Evolutionary conservation across 139 green algal genomes (phyloP), one percentile per base, ranked within the genome.

Genomic region (Picochlorum sp.): DNA sequence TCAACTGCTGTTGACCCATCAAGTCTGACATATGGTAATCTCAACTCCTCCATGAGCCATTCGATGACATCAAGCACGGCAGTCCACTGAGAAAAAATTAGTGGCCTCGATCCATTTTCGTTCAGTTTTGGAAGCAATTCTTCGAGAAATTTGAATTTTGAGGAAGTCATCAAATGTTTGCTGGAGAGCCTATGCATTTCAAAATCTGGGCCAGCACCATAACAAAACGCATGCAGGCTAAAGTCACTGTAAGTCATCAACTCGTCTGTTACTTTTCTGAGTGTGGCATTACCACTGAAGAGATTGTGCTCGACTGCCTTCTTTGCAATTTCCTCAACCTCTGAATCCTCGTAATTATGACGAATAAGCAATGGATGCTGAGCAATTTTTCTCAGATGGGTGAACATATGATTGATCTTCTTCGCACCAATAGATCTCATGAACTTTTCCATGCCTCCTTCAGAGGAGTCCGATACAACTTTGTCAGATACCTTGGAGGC

Each of bases 51-150:
- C 61, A 93, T 83, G 66, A 90, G 81, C 82, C 81, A 90, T 80
- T 95, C 91, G 63, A 97, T 72, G 49, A 97, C 78, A 72, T 97
- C 91, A 62, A 97, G 77, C 73, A 94, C 69, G 4, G 74, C 74
- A 0, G 89, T 97, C 88, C 90, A 97, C 68, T 96, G 84, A 62
- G 74, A 85, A 81, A 95, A 95, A 49, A 97, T 90, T 30, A 97
- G 82, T 38, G 85, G 80, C 1, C 87, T 71, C 47, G 71, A 84
- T 38, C 85, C 85, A 30, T 58, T 58, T 13, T 52, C 65, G 63
- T 86, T 76, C 41, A 95, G 73, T 54, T 79, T 58, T 1, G 69
- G 68, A 56, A 94, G 80, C 61, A 96, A 74, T 45, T 67, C 67
- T 6, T 51, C 58, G 46, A 92, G 64, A 30, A 72, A 82, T 50